phyloP scores from a whole-genome alignment of 1,284 basidiomycete genomes.

The Apiotrichum veenhuisii region DNA sequence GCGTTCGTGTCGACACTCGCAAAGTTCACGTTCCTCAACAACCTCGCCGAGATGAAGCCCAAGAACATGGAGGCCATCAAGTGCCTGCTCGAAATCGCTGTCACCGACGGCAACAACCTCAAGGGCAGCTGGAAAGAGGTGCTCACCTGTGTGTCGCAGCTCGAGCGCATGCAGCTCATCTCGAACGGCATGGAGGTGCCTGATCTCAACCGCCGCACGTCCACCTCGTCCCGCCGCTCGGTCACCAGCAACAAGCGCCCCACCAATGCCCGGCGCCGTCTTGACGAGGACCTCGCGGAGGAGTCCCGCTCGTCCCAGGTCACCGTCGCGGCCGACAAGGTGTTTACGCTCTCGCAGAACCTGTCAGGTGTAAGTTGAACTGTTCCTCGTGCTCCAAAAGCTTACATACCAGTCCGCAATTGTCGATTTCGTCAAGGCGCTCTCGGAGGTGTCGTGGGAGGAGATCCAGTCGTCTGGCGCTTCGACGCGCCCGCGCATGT shows the following conservation, averaged over 20 bases:
- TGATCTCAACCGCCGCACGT: slow-evolving; percentile 57
- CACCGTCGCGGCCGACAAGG: slow-evolving; percentile 98
- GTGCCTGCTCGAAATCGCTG: slow-evolving; percentile 82
- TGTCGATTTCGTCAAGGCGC: slow-evolving; percentile 93
- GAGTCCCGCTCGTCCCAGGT: slow-evolving; percentile 97
- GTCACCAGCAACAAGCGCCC: slow-evolving; percentile 7
- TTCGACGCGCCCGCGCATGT: slow-evolving; percentile 87
- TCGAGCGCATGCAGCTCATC: slow-evolving; percentile 96
- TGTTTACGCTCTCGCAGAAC: slow-evolving; percentile 92
- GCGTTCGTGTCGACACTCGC: slow-evolving; percentile 96
- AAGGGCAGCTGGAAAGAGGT: slow-evolving; percentile 96
- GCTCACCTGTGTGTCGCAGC: slow-evolving; percentile 88
- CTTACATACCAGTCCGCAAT: slow-evolving; percentile 71
- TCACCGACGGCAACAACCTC: slow-evolving; percentile 88
- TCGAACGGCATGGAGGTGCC: slow-evolving; percentile 78
- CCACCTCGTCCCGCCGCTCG: slow-evolving; percentile 12
- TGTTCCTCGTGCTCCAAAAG: slow-evolving; percentile 5
- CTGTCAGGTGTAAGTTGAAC: slow-evolving; percentile 73
- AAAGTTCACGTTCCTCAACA: slow-evolving; percentile 95
- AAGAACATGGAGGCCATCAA: slow-evolving; percentile 99
- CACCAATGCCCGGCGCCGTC: slow-evolving; percentile 14
- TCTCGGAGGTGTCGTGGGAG: slow-evolving; percentile 98
- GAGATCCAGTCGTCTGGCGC: slow-evolving; percentile 96
- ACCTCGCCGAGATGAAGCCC: slow-evolving; percentile 93
- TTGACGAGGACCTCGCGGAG: slow-evolving; percentile 87